A percentile compares a stretch with the other conserved stretches of the same genome.
These are phyloP conservation scores for Osmanthus fragrans DNA, from an alignment of 257 asterid species.

Conservation along the genomic window DNA sequence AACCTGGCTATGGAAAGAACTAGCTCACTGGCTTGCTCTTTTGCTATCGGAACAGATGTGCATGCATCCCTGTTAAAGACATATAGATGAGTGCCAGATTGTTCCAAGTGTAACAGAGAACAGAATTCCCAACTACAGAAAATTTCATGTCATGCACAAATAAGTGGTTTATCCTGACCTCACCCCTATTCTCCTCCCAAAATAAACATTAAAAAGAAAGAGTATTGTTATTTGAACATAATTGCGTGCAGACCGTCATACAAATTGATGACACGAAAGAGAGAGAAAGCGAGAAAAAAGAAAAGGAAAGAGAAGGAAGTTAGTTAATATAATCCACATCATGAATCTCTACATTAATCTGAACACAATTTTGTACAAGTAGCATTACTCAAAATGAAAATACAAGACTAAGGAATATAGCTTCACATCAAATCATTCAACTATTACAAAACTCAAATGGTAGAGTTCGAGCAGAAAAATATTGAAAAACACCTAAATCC, in stretches of 20 bases:
- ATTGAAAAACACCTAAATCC: background rate
- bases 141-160: background rate
- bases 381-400: background rate
- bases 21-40: slow-evolving; percentile 58
- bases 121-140: background rate
- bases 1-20: slow-evolving; percentile 64
- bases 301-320: too few relatives aligned
- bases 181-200: background rate
- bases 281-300: too few relatives aligned
- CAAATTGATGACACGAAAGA: too few relatives aligned
- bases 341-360: too few relatives aligned
- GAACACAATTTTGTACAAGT: too few relatives aligned
- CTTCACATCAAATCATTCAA: background rate
- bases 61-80: slow-evolving; percentile 68
- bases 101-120: background rate
- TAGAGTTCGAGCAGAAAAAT: background rate
- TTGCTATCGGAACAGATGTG: slow-evolving; percentile 48
- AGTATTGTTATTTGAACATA: too few relatives aligned
- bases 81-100: background rate
- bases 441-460: background rate
- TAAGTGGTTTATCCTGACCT: background rate
- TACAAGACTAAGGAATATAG: background rate
- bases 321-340: too few relatives aligned
- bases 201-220: too few relatives aligned
- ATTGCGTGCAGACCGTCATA: too few relatives aligned